Evolutionary conservation across 1,284 basidiomycete species (phyloP).

Genomic region (Trichosporon ovoides): DNA sequence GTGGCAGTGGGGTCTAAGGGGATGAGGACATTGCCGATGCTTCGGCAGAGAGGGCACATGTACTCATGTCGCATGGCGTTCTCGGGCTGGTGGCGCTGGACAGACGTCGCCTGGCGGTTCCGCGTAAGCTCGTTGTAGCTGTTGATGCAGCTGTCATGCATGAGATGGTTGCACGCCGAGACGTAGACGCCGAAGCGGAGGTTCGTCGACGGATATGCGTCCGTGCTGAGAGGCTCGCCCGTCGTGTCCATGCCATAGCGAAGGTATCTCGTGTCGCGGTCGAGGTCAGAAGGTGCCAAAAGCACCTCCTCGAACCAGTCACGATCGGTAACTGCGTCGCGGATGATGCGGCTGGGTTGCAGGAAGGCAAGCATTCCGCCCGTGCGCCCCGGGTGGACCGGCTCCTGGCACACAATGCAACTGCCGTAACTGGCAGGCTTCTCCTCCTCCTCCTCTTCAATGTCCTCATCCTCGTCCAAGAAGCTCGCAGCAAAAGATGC

Average conservation of each 20-base stretch:
- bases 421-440: slow-evolving; percentile 66
- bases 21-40: slow-evolving; percentile 86
- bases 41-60: slow-evolving; percentile 98
- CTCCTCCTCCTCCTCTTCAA: slow-evolving; percentile 52
- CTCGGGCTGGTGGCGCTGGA: slow-evolving; percentile 91
- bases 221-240: slow-evolving; percentile 42
- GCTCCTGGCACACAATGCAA: slow-evolving; percentile 98
- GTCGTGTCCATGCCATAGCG: slow-evolving; percentile 33
- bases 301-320: slow-evolving; percentile 71
- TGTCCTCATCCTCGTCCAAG: slow-evolving; percentile 56
- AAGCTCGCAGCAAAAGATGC: slow-evolving; percentile 58
- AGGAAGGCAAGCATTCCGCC: slow-evolving; percentile 88
- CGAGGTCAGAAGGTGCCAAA: slow-evolving; percentile 61
- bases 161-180: slow-evolving; percentile 92
- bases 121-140: slow-evolving; percentile 83
- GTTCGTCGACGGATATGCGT: slow-evolving; percentile 62
- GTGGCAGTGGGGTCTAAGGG: slow-evolving; percentile 57
- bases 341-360: slow-evolving; percentile 80
- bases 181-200: slow-evolving; percentile 80
- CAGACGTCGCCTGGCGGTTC: slow-evolving; percentile 80
- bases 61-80: slow-evolving; percentile 87
- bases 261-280: slow-evolving; percentile 51
- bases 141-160: slow-evolving; percentile 94
- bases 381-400: slow-evolving; percentile 64
- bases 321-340: slow-evolving; percentile 68